These are phyloP conservation scores for Tricholoma flavovirens DNA, from an alignment of 768 basidiomycete species.

Conservation along the genomic window DNA sequence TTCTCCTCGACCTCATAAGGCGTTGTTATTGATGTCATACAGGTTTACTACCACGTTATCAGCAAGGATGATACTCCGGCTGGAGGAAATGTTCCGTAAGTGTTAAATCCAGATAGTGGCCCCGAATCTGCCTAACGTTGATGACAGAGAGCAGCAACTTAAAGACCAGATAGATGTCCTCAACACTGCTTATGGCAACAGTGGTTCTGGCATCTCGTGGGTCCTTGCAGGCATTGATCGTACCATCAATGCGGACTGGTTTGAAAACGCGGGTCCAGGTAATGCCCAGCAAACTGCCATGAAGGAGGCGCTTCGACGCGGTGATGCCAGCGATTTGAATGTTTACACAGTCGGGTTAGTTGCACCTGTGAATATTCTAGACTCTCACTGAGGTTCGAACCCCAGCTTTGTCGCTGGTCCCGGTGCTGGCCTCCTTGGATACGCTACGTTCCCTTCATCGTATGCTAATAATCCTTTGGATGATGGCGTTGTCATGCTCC, in stretches of 20 bases:
- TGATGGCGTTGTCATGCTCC: constrained; percentile 45
- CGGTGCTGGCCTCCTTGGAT: constrained; percentile 31
- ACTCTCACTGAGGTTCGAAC: neutral
- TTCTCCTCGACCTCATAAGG: too few species aligned
- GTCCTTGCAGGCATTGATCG: constrained; percentile 35
- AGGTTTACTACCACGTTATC: too few species aligned
- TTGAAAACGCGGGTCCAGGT: constrained; percentile 35
- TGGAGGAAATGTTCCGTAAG: too few species aligned
- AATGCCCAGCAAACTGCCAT: constrained; percentile 36
- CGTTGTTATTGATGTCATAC: too few species aligned
- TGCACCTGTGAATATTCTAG: neutral
- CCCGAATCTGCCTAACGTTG: too few species aligned
- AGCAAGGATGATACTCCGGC: too few species aligned
- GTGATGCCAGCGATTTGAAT: constrained; percentile 37
- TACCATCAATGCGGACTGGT: constrained; percentile 43
- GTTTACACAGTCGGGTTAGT: constrained; percentile 47
- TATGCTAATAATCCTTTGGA: constrained; percentile 36
- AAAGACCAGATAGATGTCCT: too few species aligned
- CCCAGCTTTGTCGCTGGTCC: constrained; percentile 31
- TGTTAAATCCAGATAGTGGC: too few species aligned
- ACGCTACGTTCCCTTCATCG: constrained; percentile 39
- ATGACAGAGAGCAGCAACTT: too few species aligned
- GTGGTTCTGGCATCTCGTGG: constrained; percentile 31
- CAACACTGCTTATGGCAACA: constrained; percentile 26
- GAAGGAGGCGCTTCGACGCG: constrained; percentile 41